Evolutionary conservation across 148 eudicot species (phyloP), one percentile per base, ranked within the genome.

Genomic region (Talinum fruticosum): DNA sequence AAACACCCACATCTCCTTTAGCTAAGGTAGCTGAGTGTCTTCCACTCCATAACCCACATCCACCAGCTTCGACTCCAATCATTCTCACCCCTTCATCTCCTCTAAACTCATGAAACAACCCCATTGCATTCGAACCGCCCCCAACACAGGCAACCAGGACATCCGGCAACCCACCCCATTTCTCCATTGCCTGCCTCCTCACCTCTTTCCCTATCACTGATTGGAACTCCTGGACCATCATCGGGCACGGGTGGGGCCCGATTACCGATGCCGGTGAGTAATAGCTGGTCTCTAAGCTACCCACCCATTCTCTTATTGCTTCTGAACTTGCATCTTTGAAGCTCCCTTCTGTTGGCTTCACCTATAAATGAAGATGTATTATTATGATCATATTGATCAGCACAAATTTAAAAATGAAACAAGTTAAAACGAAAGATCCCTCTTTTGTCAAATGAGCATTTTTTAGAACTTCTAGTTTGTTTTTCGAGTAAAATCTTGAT

Each of bases 171-270:
- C 97, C 91, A 47, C 93, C 93, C 97, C 94, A 93, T 74, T 88
- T 89, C 72, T 89, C 89, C 85, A 83, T 83, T 21, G 93, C 92
- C 72, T 93, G 97, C 72, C 79, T 91, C 79, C 97, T 88, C 28
- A 90, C 90, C 84, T 93, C 98, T 71, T 91, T 91, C 10, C 98
- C 98, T 24, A 93, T 91, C 44, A 91, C 85, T 0, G 94, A 88
- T 71, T 93, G 98, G 78, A 93, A 93, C 37, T 93, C 92, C 14
- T 94, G 80, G 33, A 93, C 98, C 90, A 93, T 93, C 76, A 83
- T 91, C 6, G 98, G 98, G 41, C 84, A 90, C 6, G 97, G 98
- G 80, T 93, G 98, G 1, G 98, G 98, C 38, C 96, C 97, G 4
- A 85, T 73, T 0, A 82, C 79, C 0, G 89, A 68, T 2, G 83